A percentile compares a stretch with the other conserved stretches of the same genome.
Evolutionary conservation across 176 grass and related monocot genomes (phyloP).

Genomic region (Calamus simplicifolius): DNA sequence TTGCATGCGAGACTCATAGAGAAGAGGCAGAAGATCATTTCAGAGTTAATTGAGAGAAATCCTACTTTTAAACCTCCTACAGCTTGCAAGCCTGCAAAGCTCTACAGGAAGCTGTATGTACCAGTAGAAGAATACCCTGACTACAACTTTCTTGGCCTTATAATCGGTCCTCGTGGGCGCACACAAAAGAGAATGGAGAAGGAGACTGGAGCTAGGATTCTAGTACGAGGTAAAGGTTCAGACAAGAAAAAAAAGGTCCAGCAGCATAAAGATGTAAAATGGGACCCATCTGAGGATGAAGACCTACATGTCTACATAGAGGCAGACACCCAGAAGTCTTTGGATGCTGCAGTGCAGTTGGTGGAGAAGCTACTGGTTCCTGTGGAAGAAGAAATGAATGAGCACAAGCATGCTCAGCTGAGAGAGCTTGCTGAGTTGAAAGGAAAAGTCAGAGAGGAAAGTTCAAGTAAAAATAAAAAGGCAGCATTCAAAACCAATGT

Average conservation of each 20-base stretch:
- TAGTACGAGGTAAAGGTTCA: slow-evolving; percentile 14
- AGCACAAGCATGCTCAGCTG: slow-evolving; percentile 10
- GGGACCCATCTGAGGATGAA: neutral
- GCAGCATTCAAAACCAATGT: neutral
- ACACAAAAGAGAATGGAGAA: slow-evolving; percentile 24
- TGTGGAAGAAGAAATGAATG: slow-evolving; percentile 3
- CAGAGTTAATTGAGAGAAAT: slow-evolving; percentile 15
- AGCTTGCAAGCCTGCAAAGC: slow-evolving; percentile 1
- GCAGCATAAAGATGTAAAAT: neutral
- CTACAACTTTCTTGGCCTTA: slow-evolving; percentile 25
- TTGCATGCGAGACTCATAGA: neutral
- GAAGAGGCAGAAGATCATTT: slow-evolving; percentile 9
- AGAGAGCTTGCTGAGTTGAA: slow-evolving; percentile 17
- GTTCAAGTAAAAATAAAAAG: neutral
- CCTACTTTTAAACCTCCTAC: slow-evolving; percentile 4
- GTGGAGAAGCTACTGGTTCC: slow-evolving; percentile 22
- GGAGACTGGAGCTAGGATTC: slow-evolving; percentile 17
- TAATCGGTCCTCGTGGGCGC: slow-evolving; percentile 13
- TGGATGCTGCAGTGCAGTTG: slow-evolving; percentile 17
- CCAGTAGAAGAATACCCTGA: slow-evolving; percentile 15
- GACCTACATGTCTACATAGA: slow-evolving; percentile 16
- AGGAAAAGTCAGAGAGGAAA: neutral
- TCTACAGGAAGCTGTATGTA: slow-evolving; percentile 16
- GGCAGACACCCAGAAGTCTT: slow-evolving; percentile 8
- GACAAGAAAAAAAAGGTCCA: neutral